These are phyloP conservation scores for Pharus latifolius DNA, from an alignment of 176 grass and related monocot species.

Conservation along the genomic window DNA sequence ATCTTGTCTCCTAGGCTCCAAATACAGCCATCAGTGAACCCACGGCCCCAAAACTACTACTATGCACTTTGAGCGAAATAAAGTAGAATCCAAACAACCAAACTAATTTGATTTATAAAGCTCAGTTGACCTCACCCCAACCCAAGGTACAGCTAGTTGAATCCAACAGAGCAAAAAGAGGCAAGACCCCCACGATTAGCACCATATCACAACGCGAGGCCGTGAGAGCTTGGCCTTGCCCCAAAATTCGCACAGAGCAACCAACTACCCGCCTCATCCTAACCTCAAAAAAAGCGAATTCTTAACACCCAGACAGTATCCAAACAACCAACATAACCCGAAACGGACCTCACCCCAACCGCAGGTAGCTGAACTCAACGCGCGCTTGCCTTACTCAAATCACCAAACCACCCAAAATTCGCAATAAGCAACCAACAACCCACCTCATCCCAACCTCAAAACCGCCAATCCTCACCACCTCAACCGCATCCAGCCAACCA, in stretches of 20 bases:
- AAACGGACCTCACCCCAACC: no score
- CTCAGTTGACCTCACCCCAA: not conserved
- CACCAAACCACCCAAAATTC: not conserved
- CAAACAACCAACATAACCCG: no score
- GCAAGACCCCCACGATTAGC: no score
- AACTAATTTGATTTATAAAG: not conserved
- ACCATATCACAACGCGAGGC: no score
- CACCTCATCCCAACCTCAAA: not conserved
- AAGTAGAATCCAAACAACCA: not conserved
- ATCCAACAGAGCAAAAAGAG: no score
- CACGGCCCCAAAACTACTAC: not conserved
- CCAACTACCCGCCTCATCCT: no score
- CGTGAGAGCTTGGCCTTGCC: no score
- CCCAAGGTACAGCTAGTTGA: no score
- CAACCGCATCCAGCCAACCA: not conserved
- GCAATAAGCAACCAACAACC: not conserved
- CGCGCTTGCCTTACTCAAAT: no score
- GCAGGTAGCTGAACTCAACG: not conserved
- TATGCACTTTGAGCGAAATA: not conserved
- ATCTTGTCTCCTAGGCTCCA: not conserved
- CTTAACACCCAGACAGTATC: no score
- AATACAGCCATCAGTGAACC: not conserved
- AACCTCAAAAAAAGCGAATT: no score
- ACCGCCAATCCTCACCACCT: not conserved
- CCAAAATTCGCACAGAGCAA: no score